Conservation (phyloP, 306 rosid genomes). For the Rosa chinensis region DNA sequence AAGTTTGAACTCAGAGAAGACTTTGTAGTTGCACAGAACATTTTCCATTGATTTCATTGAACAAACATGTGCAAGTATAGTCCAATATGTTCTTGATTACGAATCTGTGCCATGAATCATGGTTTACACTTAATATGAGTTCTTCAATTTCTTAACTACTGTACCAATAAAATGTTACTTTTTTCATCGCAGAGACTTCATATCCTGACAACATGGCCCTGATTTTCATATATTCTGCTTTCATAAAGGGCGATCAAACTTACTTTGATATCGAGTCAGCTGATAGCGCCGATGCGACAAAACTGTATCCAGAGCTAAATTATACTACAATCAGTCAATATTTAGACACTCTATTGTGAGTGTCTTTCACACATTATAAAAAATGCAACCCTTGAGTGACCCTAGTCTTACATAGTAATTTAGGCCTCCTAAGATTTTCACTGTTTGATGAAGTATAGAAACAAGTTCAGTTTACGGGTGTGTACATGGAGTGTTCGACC, state of each 20-base stretch:
- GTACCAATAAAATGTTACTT: not conserved
- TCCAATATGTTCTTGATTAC: not conserved
- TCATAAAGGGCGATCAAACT: slow-evolving; percentile 82
- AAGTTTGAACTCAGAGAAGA: not conserved
- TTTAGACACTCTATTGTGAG: slow-evolving; percentile 52
- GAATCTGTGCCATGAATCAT: not conserved
- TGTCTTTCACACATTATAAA: not conserved
- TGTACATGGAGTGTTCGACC: not conserved
- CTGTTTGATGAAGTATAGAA: not conserved
- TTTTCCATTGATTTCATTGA: not conserved
- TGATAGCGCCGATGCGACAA: slow-evolving; percentile 57
- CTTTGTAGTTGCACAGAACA: not conserved
- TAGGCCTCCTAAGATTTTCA: not conserved
- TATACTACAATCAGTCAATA: slow-evolving; percentile 61
- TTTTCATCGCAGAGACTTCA: slow-evolving; percentile 55
- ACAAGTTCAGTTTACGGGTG: not conserved
- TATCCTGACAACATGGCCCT: slow-evolving; percentile 58
- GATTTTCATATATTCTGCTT: slow-evolving; percentile 74
- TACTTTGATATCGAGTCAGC: slow-evolving; percentile 58
- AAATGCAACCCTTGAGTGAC: not conserved
- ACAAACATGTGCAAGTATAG: not conserved
- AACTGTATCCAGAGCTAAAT: slow-evolving; percentile 61
- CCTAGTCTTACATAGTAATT: not conserved
- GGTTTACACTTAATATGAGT: not conserved
- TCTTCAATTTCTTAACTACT: not conserved